Conservation (phyloP, 345 rosid species). For the Citrus reticulata region DNA sequence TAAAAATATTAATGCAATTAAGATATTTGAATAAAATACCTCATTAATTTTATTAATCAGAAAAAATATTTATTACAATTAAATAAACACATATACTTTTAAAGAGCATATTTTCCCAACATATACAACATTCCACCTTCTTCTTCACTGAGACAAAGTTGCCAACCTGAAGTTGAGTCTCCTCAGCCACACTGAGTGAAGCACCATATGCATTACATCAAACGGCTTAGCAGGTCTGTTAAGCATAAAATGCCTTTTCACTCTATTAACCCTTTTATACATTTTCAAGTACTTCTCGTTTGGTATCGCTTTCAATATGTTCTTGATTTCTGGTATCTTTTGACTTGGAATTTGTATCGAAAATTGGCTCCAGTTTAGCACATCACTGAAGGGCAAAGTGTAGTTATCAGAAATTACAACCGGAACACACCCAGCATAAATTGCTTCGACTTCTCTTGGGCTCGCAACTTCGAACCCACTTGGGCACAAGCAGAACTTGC, state of each 20-base stretch:
- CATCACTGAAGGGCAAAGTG: conserved; percentile 44
- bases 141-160: neutral
- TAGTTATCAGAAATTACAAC: conserved; percentile 45
- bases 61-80: too few relatives aligned
- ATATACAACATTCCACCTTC: too few relatives aligned
- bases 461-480: conserved; percentile 60
- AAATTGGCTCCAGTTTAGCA: conserved; percentile 43
- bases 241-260: conserved; percentile 38
- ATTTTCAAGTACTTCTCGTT: conserved; percentile 27
- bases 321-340: conserved; percentile 41
- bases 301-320: conserved; percentile 26
- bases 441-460: conserved; percentile 34
- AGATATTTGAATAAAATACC: too few relatives aligned
- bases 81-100: too few relatives aligned
- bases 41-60: too few relatives aligned
- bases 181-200: conserved; percentile 52
- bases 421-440: conserved; percentile 45
- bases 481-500: conserved; percentile 53
- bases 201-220: conserved; percentile 48
- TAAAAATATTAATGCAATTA: too few relatives aligned
- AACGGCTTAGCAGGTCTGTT: conserved; percentile 48
- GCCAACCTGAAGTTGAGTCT: conserved; percentile 38
- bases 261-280: conserved; percentile 33
- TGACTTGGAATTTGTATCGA: conserved; percentile 36
- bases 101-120: too few relatives aligned